phyloP scores from a whole-genome alignment of 176 grass and related monocot species.

The Juncus effusus region DNA sequence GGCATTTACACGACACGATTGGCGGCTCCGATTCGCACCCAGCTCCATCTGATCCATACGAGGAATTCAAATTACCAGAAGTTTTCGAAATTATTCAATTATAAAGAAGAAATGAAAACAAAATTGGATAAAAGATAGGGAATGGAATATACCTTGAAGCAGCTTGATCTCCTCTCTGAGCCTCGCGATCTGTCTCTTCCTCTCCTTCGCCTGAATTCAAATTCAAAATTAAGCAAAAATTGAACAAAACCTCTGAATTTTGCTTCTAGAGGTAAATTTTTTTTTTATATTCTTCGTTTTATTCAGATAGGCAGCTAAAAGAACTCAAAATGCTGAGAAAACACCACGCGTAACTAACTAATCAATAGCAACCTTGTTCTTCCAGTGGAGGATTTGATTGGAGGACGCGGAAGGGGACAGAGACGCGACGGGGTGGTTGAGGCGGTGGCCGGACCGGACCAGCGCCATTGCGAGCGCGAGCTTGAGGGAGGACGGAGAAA shows the following conservation, averaged over 20 bases:
- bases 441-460: conserved; percentile 45
- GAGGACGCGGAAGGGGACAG: conserved; percentile 26
- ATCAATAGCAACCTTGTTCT: conserved; percentile 57
- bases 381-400: conserved; percentile 57
- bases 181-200: conserved; percentile 72
- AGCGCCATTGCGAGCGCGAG: conserved; percentile 70
- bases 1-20: conserved; percentile 62
- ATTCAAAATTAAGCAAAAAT: not conserved
- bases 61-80: not conserved
- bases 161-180: conserved; percentile 91
- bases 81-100: no score
- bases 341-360: not conserved
- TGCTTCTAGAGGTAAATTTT: no score
- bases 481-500: conserved; percentile 44
- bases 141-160: conserved; percentile 38
- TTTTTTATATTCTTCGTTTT: no score
- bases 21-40: conserved; percentile 45
- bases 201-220: conserved; percentile 60
- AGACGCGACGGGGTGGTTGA: conserved; percentile 9
- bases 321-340: not conserved
- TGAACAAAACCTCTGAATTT: no score
- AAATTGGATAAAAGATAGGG: not conserved
- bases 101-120: no score
- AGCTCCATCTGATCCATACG: conserved; percentile 37
- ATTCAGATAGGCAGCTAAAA: no score